phyloP scores from a whole-genome alignment of 345 rosid genomes.

The Salix koriyanagi region DNA sequence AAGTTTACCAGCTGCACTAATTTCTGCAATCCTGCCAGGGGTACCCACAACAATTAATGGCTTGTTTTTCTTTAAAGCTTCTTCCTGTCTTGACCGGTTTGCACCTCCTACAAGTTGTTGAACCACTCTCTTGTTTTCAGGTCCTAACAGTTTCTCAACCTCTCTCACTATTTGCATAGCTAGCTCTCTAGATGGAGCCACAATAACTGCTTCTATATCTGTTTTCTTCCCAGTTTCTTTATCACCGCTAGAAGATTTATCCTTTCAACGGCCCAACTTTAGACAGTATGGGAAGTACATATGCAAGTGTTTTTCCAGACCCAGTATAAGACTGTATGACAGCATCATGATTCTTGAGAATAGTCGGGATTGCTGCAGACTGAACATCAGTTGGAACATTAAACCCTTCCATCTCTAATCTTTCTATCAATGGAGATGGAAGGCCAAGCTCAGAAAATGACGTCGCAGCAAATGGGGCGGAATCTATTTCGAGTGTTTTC shows the following conservation, averaged over 20 bases:
- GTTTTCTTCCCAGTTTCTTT: slow-evolving; percentile 40
- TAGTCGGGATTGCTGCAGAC: slow-evolving; percentile 71
- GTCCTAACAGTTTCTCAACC: slow-evolving; percentile 79
- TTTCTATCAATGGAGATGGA: slow-evolving; percentile 54
- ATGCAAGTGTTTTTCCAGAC: slow-evolving; percentile 87
- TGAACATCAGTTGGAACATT: slow-evolving; percentile 82
- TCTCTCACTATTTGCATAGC: slow-evolving; percentile 97
- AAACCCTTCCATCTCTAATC: slow-evolving; percentile 70
- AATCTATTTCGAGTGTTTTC: slow-evolving; percentile 41
- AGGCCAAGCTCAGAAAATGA: slow-evolving; percentile 90
- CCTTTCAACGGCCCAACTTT: slow-evolving; percentile 65
- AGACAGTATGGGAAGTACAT: slow-evolving; percentile 78
- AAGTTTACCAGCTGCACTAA: slow-evolving; percentile 90
- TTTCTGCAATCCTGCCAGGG: slow-evolving; percentile 90
- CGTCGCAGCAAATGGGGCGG: slow-evolving; percentile 61
- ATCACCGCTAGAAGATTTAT: slow-evolving; percentile 28
- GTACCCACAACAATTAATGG: slow-evolving; percentile 88
- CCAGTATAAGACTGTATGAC: slow-evolving; percentile 94
- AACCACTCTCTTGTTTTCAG: slow-evolving; percentile 66
- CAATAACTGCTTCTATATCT: slow-evolving; percentile 79
- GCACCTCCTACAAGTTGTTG: slow-evolving; percentile 98
- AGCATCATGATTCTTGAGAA: slow-evolving; percentile 65
- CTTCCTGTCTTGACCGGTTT: slow-evolving; percentile 91
- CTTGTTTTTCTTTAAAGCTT: slow-evolving; percentile 88
- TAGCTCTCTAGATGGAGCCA: slow-evolving; percentile 93